Base-by-base conservation (phyloP, 352 stramenopile genomes). In the Pythium biforme region DNA sequence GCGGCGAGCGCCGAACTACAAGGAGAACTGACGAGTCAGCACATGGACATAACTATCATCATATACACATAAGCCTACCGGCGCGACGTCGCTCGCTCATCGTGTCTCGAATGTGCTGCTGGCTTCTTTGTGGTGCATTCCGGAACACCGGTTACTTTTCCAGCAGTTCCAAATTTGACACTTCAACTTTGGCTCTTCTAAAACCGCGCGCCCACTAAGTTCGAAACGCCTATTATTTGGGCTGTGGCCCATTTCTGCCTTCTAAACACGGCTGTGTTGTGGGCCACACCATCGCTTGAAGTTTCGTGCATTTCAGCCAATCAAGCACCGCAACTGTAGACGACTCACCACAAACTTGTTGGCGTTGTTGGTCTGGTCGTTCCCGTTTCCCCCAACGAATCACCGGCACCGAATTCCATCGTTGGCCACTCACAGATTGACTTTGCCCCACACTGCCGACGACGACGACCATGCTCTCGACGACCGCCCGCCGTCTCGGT, bases 201-300 rank as follows among this genome's bases (percentile, higher is more conserved):
- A 51, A 69, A 64, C 54, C 55, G 56, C 19, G 31, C 49, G 26
- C 8, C 14, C 20, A 23, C 11, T 53, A 66, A 58, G 59, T 66
- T 54, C 50, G 59, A 39, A 58, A 1, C 14, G 45, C 53, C 27
- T 45, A 46, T 31, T 67, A 62, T 56, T 67, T 11, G 23, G 22
- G 19, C 0, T 4, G 9, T 57, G 53, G 53, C 54, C 53, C 55
- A 69, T 50, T 52, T 23, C 39, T 59, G 59, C 37, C 51, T 34
- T 62, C 53, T 51, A 27, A 59, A 59, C 53, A 59, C 53, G 39
- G 48, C 48, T 11, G 15, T 64, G 12, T n/a, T 51, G 59, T 68
- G 49, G 60, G 29, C 65, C 65, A 69, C 58, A 68, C 29, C 43
- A 41, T 34, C 39, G 45, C 66, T 73, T 73, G 66, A 73, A 73